phyloP scores from a whole-genome alignment of 768 basidiomycete species.

The Chalciporus chontae region DNA sequence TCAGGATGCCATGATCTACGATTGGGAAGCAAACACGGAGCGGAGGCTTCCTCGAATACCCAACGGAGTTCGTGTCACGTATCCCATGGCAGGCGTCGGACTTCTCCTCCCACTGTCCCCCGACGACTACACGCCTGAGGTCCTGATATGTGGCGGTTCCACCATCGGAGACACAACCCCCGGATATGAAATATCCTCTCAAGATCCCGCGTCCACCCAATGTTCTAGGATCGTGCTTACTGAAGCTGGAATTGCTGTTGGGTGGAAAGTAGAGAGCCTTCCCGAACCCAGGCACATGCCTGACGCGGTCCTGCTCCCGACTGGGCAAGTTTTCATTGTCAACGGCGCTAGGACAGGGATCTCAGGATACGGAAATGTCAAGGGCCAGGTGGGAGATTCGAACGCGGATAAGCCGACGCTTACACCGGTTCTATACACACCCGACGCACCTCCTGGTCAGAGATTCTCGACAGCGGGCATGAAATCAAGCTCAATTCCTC shows the following conservation, averaged over 20 bases:
- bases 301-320: slow-evolving; percentile 78
- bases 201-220: slow-evolving; percentile 68
- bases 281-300: slow-evolving; percentile 73
- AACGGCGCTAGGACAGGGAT: slow-evolving; percentile 75
- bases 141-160: slow-evolving; percentile 79
- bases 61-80: slow-evolving; percentile 76
- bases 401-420: slow-evolving; percentile 75
- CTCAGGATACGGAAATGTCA: slow-evolving; percentile 75
- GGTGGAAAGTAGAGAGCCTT: slow-evolving; percentile 77
- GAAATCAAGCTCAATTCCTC: slow-evolving; percentile 62
- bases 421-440: slow-evolving; percentile 68
- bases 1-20: slow-evolving; percentile 73
- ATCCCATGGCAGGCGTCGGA: slow-evolving; percentile 77
- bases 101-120: slow-evolving; percentile 70
- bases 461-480: slow-evolving; percentile 61
- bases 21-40: slow-evolving; percentile 66
- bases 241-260: slow-evolving; percentile 56
- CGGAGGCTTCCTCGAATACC: slow-evolving; percentile 62
- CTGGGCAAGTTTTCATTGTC: slow-evolving; percentile 67
- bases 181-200: slow-evolving; percentile 63
- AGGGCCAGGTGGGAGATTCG: slow-evolving; percentile 63
- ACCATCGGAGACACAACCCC: slow-evolving; percentile 56
- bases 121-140: slow-evolving; percentile 61
- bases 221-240: slow-evolving; percentile 69
- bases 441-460: slow-evolving; percentile 45